Evolutionary conservation across 148 eudicot species (phyloP).

Genomic region (Pouteria glomerata): DNA sequence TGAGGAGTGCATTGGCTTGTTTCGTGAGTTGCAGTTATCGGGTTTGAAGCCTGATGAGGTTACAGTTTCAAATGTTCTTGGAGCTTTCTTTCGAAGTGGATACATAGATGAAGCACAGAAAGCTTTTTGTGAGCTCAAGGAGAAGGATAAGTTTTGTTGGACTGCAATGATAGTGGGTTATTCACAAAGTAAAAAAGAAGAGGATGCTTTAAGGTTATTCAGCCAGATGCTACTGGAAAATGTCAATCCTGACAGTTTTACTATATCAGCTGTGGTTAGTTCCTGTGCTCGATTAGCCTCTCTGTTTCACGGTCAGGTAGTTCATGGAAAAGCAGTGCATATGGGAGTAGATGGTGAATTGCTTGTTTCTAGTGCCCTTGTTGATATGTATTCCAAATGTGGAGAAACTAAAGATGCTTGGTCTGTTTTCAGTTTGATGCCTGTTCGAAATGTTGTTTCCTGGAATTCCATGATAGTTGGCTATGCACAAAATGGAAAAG

Average conservation of each 20-base stretch:
- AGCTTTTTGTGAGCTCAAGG: conserved; percentile 11
- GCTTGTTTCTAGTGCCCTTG: conserved; percentile 18
- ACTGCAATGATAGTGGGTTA: conserved; percentile 23
- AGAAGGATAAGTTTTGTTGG: conserved; percentile 19
- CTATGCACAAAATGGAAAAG: conserved; percentile 18
- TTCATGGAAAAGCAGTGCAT: conserved; percentile 19
- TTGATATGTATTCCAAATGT: conserved; percentile 21
- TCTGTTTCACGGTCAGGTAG: conserved; percentile 12
- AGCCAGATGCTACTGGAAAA: conserved; percentile 12
- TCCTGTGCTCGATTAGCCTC: conserved; percentile 18
- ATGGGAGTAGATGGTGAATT: conserved; percentile 17
- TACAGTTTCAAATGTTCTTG: conserved; percentile 19
- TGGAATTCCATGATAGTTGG: conserved; percentile 22
- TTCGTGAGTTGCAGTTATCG: conserved; percentile 16
- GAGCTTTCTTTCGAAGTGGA: conserved; percentile 18
- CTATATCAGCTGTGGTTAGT: conserved; percentile 11
- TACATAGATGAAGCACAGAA: conserved; percentile 12
- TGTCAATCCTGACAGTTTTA: conserved; percentile 17
- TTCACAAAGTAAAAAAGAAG: conserved; percentile 15
- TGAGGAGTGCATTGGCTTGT: conserved; percentile 19
- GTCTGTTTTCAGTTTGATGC: conserved; percentile 10
- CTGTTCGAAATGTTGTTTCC: conserved; percentile 1
- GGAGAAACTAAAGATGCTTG: conserved; percentile 17
- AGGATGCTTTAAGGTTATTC: conserved; percentile 14
- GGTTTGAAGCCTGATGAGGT: conserved; percentile 24